Conservation (phyloP, 2,329 filamentous ascomycete species). For the Colletotrichum sp. region DNA sequence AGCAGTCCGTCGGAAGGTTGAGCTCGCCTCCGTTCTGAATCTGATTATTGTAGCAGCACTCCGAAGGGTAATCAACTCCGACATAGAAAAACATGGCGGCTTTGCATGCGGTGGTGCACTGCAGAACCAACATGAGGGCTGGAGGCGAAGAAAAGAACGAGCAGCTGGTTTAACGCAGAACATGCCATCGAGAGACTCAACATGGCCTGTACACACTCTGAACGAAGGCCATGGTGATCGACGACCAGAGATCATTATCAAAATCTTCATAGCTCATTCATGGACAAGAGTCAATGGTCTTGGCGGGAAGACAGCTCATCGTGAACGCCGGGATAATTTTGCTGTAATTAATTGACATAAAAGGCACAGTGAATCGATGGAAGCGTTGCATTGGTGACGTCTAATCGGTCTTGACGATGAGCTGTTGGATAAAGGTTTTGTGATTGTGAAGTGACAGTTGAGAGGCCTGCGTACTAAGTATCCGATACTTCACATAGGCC, state of each 20-base stretch:
- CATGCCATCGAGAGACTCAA: background rate
- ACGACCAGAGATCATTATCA: fast-evolving
- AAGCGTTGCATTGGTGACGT: background rate
- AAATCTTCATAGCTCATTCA: background rate
- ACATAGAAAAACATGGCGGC: slow-evolving; percentile 38
- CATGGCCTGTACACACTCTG: fast-evolving
- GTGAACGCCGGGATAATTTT: fast-evolving
- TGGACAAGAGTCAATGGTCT: background rate
- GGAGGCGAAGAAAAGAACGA: background rate
- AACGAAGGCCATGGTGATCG: background rate
- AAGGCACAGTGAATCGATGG: background rate
- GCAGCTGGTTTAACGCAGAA: background rate
- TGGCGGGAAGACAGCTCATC: background rate
- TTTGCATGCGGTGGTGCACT: background rate
- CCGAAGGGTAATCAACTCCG: slow-evolving; percentile 40
- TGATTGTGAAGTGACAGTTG: background rate
- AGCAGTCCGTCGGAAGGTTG: slow-evolving; percentile 26
- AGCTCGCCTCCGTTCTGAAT: slow-evolving; percentile 27
- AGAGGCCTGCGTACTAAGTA: background rate
- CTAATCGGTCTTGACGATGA: background rate
- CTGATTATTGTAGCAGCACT: slow-evolving; percentile 40
- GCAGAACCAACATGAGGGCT: background rate
- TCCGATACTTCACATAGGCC: background rate
- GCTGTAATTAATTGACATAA: too few relatives aligned
- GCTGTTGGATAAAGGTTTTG: background rate